Percentiles rank a stretch among this genome's conserved stretches.
phyloP scores from a whole-genome alignment of 345 rosid species.

The Toxicodendron radicans region DNA sequence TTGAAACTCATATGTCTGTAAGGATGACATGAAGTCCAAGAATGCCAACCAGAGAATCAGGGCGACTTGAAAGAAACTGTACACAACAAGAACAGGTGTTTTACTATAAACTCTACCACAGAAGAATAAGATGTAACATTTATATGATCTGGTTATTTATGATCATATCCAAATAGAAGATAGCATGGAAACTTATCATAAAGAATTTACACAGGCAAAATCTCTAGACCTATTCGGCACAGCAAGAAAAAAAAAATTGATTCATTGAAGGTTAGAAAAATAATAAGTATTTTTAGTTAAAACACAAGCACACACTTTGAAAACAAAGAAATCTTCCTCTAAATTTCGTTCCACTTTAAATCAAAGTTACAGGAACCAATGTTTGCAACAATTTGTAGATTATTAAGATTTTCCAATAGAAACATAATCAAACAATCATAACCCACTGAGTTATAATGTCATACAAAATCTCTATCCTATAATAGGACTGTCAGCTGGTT shows the following conservation, averaged over 20 bases:
- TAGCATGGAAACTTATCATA: neutral
- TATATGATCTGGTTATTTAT: neutral
- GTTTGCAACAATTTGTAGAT: neutral
- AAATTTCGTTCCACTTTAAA: neutral
- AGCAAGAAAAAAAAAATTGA: too few species aligned
- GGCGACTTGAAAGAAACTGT: neutral
- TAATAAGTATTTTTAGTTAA: too few species aligned
- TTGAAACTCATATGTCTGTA: constrained; percentile 19
- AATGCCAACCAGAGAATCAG: constrained; percentile 8
- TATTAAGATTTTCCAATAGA: neutral
- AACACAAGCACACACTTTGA: neutral
- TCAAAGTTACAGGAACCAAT: neutral
- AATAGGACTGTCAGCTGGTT: neutral
- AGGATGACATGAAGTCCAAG: constrained; percentile 30
- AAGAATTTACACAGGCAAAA: neutral
- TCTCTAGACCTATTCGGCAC: neutral
- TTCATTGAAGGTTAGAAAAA: too few species aligned
- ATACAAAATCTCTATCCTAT: neutral
- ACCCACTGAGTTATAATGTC: neutral
- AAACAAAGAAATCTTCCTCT: neutral
- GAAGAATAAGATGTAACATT: constrained; percentile 7
- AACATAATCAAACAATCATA: constrained; percentile 1
- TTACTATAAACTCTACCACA: constrained; percentile 5
- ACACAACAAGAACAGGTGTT: constrained; percentile 9
- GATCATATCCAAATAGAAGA: constrained; percentile 11